Conservation (phyloP, 331 rosid species). For the Erythrophleum ivorense region DNA sequence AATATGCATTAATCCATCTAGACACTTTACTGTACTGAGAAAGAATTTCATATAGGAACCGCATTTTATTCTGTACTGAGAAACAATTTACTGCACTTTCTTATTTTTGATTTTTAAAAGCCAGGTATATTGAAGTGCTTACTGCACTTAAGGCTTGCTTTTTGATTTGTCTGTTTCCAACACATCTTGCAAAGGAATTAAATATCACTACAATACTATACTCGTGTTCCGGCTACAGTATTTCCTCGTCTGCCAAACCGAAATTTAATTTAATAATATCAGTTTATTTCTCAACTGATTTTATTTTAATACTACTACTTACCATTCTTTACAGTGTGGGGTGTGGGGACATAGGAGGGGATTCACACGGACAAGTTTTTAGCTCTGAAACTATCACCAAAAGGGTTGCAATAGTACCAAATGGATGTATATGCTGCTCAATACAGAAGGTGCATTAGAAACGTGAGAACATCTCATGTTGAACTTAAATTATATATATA, state of each 20-base stretch:
- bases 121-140: too few species aligned
- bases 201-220: too few species aligned
- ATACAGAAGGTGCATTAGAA: slow-evolving; percentile 27
- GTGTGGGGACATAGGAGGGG: not conserved
- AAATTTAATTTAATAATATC: not conserved
- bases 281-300: not conserved
- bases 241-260: not conserved
- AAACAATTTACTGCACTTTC: too few species aligned
- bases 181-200: too few species aligned
- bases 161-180: too few species aligned
- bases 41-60: too few species aligned
- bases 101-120: too few species aligned
- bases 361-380: not conserved
- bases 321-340: not conserved
- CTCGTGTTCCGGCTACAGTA: too few species aligned
- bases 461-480: slow-evolving; percentile 30
- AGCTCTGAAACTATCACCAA: slow-evolving; percentile 1
- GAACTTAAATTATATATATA: slow-evolving; percentile 33
- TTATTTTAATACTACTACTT: not conserved
- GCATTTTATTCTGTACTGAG: too few species aligned
- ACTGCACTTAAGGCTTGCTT: too few species aligned
- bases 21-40: too few species aligned
- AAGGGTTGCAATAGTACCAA: slow-evolving; percentile 9
- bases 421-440: slow-evolving; percentile 7
- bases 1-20: too few species aligned